Base-by-base conservation (phyloP, 805 yeast species). In the Lipomyces sp. region DNA sequence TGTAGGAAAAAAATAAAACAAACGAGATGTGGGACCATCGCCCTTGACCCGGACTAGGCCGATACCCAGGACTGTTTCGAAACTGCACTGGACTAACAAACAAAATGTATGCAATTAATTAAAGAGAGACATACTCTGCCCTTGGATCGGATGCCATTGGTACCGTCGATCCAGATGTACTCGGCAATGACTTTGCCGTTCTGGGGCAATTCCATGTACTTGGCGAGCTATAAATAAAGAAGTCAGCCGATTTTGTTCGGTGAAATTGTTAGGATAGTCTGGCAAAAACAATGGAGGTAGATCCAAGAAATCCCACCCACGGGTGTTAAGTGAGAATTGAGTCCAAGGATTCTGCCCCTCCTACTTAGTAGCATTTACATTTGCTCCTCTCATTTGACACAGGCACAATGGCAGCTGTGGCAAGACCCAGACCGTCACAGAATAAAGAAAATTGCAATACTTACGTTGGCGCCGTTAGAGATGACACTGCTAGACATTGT, bases 91-190 rank as follows among this genome's bases (percentile, higher is more conserved):
- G 24, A 34, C 29, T 15, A 53, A 37, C 2, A 45, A 30, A 57
- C 10, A 42, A 3, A 37, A 4, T 13, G 24, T 37, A 37, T 37
- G 42, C 42, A 8, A 57, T 11, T 34, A 30, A 29, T 37, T 37
- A 37, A 37, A 11, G 15, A 18, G 33, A 30, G 15, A 48, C 69
- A 29, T 60, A 68, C 71, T 58, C 55, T 90, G 82, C 97, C 92
- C 84, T 95, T 95, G 69, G 98, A 91, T 83, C 99, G 90, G 75
- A 92, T 80, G 76, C 87, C 86, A 78, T 97, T 97, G 72, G 89
- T 85, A 73, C 97, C 90, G 79, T 95, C 99, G 74, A 95, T 89
- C 99, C 99, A 95, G 80, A 95, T 88, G 83, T 95, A 95, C 82
- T 95, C 99, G 71, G 99, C 99, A 73, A 95, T 85, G 72, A 94